Evolutionary conservation across 2,329 filamentous ascomycete species (phyloP), one percentile per base, ranked within the genome.

Genomic region (Metarhizium sp.): DNA sequence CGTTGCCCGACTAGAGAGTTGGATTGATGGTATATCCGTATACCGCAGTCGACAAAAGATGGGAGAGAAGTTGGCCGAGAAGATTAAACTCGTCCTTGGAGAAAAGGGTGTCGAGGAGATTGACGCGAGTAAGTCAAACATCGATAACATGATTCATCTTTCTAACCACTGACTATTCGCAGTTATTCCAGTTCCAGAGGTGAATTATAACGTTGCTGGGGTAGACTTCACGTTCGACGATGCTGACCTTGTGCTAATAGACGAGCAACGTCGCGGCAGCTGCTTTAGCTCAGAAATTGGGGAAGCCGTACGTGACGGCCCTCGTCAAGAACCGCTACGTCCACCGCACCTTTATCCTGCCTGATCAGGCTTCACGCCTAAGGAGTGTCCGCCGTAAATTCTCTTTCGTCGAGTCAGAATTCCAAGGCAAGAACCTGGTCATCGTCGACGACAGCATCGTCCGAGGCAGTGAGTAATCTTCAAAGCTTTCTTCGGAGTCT

Each of bases 381-480:
- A 92, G 92, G 72, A 87, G 90, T 61, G 90, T 97, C 10, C 86
- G 92, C 4, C 83, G 92, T 51, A 97, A 97, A 74, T 79, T 97
- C 43, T 92, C 88, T 58, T 84, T 92, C 20, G 95, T 96, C 71
- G 82, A 85, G 30, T 84, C 86, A 42, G 91, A 96, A 67, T 96
- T 96, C 71, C 78, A 85, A 56, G 89, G 81, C 61, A 86, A 87
- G 63, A 88, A 86, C 57, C 87, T 97, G 7, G 77, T 91, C 11
- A 75, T 97, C 0, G 88, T 96, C 1, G 92, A 96, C 63, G 92
- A 96, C 72, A 90, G 85, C 63, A 90, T 96, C 57, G 92, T 96
- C 4, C 82, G 92, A 42, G 92, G 54, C 36, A 52, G 36, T 51
- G 32, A 38, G 49, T 40, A 51, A 20, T 34, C 13, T 32, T 32